phyloP scores from a whole-genome alignment of 257 asterid species.

The Salvia hispanica region DNA sequence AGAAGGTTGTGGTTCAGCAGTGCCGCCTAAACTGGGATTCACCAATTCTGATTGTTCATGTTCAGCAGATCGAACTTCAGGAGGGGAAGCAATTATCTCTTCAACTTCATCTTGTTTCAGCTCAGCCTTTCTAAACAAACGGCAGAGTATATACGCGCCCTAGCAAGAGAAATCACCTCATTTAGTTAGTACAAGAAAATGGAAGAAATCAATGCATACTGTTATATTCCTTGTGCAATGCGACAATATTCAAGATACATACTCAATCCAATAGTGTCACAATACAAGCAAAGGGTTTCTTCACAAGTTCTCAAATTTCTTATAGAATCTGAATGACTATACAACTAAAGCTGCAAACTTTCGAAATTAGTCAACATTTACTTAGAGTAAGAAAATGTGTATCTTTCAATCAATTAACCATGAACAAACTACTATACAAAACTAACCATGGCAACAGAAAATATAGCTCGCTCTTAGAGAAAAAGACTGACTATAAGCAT shows the following conservation, averaged over 20 bases:
- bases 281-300: background rate
- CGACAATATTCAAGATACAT: background rate
- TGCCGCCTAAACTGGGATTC: slow-evolving; percentile 39
- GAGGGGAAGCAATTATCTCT: slow-evolving; percentile 50
- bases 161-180: slow-evolving; percentile 37
- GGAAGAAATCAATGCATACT: slow-evolving; percentile 1
- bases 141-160: slow-evolving; percentile 91
- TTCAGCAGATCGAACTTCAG: slow-evolving; percentile 43
- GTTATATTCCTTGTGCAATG: background rate
- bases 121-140: slow-evolving; percentile 77
- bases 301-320: background rate
- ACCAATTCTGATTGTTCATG: slow-evolving; percentile 53
- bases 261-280: slow-evolving; percentile 2
- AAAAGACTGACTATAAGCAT: background rate
- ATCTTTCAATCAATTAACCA: background rate
- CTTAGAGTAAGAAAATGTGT: too few species aligned
- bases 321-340: too few species aligned
- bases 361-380: background rate
- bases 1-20: slow-evolving; percentile 38
- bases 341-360: background rate
- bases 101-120: slow-evolving; percentile 66
- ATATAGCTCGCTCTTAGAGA: background rate
- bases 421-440: slow-evolving; percentile 1
- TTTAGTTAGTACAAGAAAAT: background rate
- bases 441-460: background rate